A percentile compares a stretch with the other conserved stretches of the same genome.
Conservation (phyloP, 2,329 filamentous ascomycete species). For the Fusarium secorum region DNA sequence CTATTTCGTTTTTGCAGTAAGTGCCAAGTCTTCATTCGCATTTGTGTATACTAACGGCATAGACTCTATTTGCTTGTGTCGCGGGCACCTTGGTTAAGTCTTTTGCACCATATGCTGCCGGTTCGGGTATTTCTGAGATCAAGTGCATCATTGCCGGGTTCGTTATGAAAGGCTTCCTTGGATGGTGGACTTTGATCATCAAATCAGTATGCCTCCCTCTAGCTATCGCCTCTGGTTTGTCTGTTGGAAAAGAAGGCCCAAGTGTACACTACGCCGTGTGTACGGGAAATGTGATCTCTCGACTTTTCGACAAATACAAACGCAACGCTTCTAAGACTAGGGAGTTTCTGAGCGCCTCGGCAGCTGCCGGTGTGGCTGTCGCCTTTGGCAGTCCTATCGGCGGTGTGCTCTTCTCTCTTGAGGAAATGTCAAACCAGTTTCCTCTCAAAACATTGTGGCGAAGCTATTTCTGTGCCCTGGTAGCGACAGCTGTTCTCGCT, state of each 20-base stretch:
- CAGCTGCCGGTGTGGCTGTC: constrained; percentile 93
- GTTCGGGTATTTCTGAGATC: constrained; percentile 97
- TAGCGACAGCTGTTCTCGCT: constrained; percentile 89
- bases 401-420: constrained; percentile 93
- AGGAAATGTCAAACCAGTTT: constrained; percentile 98
- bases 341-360: constrained; percentile 93
- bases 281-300: constrained; percentile 94
- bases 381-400: constrained; percentile 98
- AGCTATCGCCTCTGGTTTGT: constrained; percentile 91
- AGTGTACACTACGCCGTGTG: constrained; percentile 99
- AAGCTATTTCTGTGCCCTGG: constrained; percentile 96
- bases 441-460: constrained; percentile 97
- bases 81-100: constrained; percentile 86
- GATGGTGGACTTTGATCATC: constrained; percentile 89
- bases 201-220: constrained; percentile 92
- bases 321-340: constrained; percentile 92
- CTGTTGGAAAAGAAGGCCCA: constrained; percentile 95
- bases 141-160: constrained; percentile 99
- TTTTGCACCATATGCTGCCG: constrained; percentile 95
- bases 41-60: constrained; percentile 12
- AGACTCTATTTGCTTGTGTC: constrained; percentile 81
- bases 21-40: constrained; percentile 32
- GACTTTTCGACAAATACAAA: constrained; percentile 91
- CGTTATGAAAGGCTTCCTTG: constrained; percentile 98
- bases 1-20: constrained; percentile 85